Percentiles rank a stretch among this genome's conserved stretches.
phyloP scores from a whole-genome alignment of 2,329 filamentous ascomycete genomes.

The Aspergillus ruber region DNA sequence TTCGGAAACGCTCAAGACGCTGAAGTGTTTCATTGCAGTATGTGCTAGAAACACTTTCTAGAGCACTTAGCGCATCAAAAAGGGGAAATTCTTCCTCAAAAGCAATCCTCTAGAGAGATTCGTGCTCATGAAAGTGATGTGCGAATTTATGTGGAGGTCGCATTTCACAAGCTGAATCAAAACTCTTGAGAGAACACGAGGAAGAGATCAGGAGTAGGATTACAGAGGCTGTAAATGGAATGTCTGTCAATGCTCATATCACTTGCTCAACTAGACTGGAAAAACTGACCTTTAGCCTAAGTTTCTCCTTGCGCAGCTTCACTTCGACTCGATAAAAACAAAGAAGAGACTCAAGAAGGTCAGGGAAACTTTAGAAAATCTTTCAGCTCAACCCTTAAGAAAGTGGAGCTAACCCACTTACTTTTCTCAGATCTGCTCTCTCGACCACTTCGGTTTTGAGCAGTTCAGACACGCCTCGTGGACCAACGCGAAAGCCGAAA shows the following conservation, averaged over 20 bases:
- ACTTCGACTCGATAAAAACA: conserved; percentile 10
- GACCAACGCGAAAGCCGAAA: too few species aligned
- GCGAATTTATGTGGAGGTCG: conserved; percentile 19
- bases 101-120: conserved; percentile 21
- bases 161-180: neutral
- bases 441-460: too few species aligned
- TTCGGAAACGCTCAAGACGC: too few species aligned
- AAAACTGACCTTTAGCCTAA: conserved; percentile 4
- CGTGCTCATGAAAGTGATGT: conserved; percentile 29
- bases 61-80: too few species aligned
- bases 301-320: conserved; percentile 20
- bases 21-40: too few species aligned
- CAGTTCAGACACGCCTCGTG: too few species aligned
- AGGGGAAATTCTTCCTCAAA: too few species aligned
- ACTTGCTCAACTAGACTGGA: neutral
- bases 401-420: too few species aligned
- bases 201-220: conserved; percentile 19
- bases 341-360: neutral
- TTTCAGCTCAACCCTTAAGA: too few species aligned
- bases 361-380: conserved; percentile 18
- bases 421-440: too few species aligned
- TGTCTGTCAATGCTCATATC: conserved; percentile 18
- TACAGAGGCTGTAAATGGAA: conserved; percentile 20
- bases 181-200: conserved; percentile 7
- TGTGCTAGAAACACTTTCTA: too few species aligned